Evolutionary conservation across 2,329 filamentous ascomycete species (phyloP).

Genomic region (Hypoxylon sp.): DNA sequence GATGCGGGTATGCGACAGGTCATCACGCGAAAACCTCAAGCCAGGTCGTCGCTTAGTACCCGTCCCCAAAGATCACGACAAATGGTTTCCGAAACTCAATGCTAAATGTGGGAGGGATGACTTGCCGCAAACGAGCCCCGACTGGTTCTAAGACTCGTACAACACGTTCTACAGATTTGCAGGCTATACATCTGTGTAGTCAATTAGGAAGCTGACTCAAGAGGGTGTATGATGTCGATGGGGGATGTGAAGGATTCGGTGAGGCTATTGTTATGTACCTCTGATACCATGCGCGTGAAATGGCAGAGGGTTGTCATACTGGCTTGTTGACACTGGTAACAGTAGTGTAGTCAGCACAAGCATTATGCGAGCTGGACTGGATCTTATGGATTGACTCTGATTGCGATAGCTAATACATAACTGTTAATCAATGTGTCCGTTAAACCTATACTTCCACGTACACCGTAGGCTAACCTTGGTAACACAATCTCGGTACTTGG

Average conservation of each 20-base stretch:
- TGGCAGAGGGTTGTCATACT: not conserved
- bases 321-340: not conserved
- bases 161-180: too few species aligned
- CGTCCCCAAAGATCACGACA: not conserved
- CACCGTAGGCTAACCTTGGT: not conserved
- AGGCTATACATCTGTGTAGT: too few species aligned
- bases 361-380: too few species aligned
- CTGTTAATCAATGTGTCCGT: not conserved
- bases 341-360: too few species aligned
- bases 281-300: not conserved
- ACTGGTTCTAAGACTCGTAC: too few species aligned
- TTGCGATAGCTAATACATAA: too few species aligned
- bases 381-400: too few species aligned
- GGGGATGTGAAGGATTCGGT: not conserved
- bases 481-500: not conserved
- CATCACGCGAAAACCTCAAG: not conserved
- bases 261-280: not conserved
- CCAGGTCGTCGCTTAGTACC: conserved; percentile 4
- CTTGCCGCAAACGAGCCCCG: too few species aligned
- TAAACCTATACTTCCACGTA: not conserved
- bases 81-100: not conserved
- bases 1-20: not conserved
- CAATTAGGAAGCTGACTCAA: not conserved
- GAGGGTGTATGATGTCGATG: not conserved
- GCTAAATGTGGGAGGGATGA: too few species aligned